Evolutionary conservation across 2,329 filamentous ascomycete species (phyloP).

Genomic region (Fusarium mexicanum): DNA sequence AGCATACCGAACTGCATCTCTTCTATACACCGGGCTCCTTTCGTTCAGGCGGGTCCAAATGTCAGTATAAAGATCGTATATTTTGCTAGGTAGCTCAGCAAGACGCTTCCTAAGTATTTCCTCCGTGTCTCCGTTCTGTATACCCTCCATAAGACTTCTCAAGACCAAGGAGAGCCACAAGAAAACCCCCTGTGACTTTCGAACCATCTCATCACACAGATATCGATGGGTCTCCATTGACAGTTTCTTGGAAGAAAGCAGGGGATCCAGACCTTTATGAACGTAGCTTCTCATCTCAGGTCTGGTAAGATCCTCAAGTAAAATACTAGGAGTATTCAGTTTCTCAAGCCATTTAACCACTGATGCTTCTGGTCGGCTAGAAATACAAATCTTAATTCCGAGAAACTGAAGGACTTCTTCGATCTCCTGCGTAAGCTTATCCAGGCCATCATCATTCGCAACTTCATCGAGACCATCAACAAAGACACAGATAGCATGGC

Average conservation of each 20-base stretch:
- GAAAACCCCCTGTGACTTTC: neutral
- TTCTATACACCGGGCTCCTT: neutral
- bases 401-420: neutral
- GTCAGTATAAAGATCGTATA: neutral
- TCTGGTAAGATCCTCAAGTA: neutral
- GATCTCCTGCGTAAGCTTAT: fast-evolving
- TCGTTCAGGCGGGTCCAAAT: neutral
- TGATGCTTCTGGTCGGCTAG: neutral
- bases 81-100: fast-evolving
- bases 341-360: neutral
- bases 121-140: neutral
- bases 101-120: fast-evolving
- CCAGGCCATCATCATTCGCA: neutral
- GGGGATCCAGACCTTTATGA: neutral
- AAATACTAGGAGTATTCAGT: fast-evolving
- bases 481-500: fast-evolving
- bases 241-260: neutral
- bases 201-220: neutral
- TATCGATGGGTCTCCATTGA: fast-evolving
- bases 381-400: neutral
- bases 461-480: neutral
- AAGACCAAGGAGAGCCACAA: neutral
- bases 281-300: neutral
- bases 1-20: neutral
- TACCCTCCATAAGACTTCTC: fast-evolving